A percentile compares a stretch with the other conserved stretches of the same genome.
Conservation (phyloP, 73 alveolate genomes). For the Loxodes magnus region DNA sequence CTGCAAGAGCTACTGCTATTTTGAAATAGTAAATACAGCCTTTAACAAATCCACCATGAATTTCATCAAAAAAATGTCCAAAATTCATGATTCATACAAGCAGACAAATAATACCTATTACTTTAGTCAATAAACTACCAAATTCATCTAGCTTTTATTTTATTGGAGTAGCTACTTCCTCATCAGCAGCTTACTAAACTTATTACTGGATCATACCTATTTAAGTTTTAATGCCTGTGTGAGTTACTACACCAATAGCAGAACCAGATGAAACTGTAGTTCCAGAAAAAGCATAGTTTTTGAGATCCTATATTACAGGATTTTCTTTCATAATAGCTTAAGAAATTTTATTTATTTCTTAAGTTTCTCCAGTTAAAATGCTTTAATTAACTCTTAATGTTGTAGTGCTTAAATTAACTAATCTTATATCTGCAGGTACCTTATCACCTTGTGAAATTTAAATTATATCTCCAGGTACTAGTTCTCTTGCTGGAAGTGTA, state of each 20-base stretch:
- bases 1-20: constrained; percentile 12
- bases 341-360: constrained; percentile 1
- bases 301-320: constrained; percentile 7
- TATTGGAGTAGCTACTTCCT: constrained; percentile 7
- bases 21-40: constrained; percentile 1
- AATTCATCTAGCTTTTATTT: neutral
- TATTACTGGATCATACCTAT: constrained; percentile 14
- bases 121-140: neutral
- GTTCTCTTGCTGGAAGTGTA: constrained; percentile 14
- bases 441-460: constrained; percentile 21
- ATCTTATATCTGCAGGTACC: constrained; percentile 27
- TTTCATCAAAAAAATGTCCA: constrained; percentile 62
- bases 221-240: constrained; percentile 12
- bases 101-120: neutral
- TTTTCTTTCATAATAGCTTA: constrained; percentile 12
- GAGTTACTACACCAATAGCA: constrained; percentile 29
- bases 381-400: constrained; percentile 9
- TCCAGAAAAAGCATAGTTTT: constrained; percentile 67
- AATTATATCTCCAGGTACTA: constrained; percentile 31
- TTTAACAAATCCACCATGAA: constrained; percentile 46
- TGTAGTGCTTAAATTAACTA: constrained; percentile 25
- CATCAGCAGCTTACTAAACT: constrained; percentile 6
- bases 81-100: constrained; percentile 61
- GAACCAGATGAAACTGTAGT: constrained; percentile 74
- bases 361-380: constrained; percentile 9